These are phyloP conservation scores for Penicillium ucsense DNA, from an alignment of 495 filamentous ascomycete genomes.

Conservation along the genomic window DNA sequence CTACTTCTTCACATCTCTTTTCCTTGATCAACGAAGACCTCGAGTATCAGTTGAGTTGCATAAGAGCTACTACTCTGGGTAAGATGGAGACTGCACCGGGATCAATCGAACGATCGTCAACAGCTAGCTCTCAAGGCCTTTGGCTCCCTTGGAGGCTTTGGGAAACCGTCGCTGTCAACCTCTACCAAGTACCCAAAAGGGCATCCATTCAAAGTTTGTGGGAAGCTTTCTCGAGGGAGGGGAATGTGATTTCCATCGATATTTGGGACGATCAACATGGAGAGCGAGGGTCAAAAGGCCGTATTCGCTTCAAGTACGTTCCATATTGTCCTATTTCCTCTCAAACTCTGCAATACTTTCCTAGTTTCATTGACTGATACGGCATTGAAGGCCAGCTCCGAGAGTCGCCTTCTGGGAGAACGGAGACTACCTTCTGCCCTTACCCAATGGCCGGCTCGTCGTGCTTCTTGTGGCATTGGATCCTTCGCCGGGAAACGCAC, in stretches of 20 bases:
- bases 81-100: neutral
- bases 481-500: conserved; percentile 2
- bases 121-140: neutral
- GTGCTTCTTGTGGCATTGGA: conserved; percentile 13
- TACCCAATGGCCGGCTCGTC: conserved; percentile 8
- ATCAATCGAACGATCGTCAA: neutral
- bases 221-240: conserved; percentile 29
- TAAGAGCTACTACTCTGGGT: neutral
- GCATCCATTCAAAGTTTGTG: conserved; percentile 27
- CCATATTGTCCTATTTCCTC: too few relatives aligned
- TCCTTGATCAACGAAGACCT: too few relatives aligned
- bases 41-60: too few relatives aligned
- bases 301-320: conserved; percentile 36
- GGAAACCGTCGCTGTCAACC: conserved; percentile 27
- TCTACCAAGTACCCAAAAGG: conserved; percentile 24
- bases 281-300: conserved; percentile 15
- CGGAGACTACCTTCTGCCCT: conserved; percentile 15
- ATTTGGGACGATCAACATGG: conserved; percentile 30
- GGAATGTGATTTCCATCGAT: conserved; percentile 33
- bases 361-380: too few relatives aligned
- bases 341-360: too few relatives aligned
- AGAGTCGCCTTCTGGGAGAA: conserved; percentile 27
- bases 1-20: too few relatives aligned
- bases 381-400: conserved; percentile 30
- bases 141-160: conserved; percentile 25